Evolutionary conservation across 1,284 basidiomycete genomes (phyloP).

Genomic region (Moesziomyces sp.): DNA sequence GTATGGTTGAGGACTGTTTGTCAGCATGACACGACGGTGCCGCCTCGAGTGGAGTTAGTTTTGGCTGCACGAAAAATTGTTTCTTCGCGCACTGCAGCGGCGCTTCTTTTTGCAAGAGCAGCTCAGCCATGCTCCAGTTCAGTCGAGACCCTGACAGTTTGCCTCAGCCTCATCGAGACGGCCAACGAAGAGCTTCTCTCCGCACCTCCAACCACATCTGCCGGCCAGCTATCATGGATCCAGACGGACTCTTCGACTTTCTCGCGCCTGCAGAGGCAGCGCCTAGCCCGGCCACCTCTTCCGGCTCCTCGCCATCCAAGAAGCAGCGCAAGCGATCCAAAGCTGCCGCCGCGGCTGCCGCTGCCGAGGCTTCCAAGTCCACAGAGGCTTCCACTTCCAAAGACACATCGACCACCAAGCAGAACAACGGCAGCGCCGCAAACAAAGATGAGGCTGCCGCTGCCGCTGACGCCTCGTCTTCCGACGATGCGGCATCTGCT

Average conservation of each 20-base stretch:
- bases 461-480: background rate
- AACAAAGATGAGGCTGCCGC: constrained; percentile 6
- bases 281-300: constrained; percentile 24
- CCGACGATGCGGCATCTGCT: constrained; percentile 19
- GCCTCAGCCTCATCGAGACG: too few species aligned
- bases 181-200: background rate
- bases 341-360: constrained; percentile 22
- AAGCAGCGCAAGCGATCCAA: constrained; percentile 47
- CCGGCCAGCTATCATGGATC: constrained; percentile 30
- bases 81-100: background rate
- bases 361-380: constrained; percentile 6
- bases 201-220: background rate
- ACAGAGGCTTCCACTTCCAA: background rate
- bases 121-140: too few species aligned
- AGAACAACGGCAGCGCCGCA: background rate
- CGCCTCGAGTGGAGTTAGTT: background rate
- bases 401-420: background rate
- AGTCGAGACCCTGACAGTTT: background rate
- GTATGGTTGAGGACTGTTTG: background rate
- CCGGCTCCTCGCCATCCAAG: constrained; percentile 34
- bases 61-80: background rate
- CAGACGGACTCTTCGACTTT: constrained; percentile 53
- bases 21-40: background rate
- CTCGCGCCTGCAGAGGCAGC: constrained; percentile 38
- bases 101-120: background rate